These are phyloP conservation scores for Hypoxylon sp. DNA, from an alignment of 2,329 filamentous ascomycete genomes.

Conservation along the genomic window DNA sequence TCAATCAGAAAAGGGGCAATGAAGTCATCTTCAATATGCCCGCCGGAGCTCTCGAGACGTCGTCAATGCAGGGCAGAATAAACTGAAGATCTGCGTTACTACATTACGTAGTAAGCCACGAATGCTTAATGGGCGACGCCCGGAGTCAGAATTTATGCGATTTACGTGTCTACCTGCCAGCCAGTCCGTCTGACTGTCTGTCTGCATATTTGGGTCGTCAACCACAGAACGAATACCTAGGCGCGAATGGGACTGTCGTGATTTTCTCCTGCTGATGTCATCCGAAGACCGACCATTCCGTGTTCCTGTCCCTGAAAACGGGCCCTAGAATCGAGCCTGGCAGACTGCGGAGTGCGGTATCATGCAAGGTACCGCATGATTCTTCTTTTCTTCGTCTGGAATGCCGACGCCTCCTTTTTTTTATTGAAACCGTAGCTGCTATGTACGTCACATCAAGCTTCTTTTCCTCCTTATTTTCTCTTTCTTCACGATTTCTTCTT, in stretches of 20 bases:
- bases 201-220: no score
- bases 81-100: slow-evolving; percentile 20
- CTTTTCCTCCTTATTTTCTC: neutral
- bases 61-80: slow-evolving; percentile 6
- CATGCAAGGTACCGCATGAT: neutral
- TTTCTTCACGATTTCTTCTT: no score
- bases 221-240: no score
- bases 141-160: slow-evolving; percentile 11
- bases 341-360: no score
- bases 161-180: no score
- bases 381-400: neutral
- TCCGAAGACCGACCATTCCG: slow-evolving; percentile 1
- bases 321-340: neutral
- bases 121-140: slow-evolving; percentile 1
- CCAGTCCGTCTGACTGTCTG: no score
- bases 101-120: no score
- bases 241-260: slow-evolving; percentile 2
- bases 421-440: no score
- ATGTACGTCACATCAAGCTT: neutral
- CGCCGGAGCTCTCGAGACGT: slow-evolving; percentile 2
- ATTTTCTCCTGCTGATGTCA: slow-evolving; percentile 22
- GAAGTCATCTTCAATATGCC: neutral
- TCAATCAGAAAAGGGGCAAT: slow-evolving; percentile 4
- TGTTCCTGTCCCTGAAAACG: neutral
- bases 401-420: neutral